Base-by-base conservation (phyloP, 805 yeast genomes). In the Metschnikowia noctiluminum region DNA sequence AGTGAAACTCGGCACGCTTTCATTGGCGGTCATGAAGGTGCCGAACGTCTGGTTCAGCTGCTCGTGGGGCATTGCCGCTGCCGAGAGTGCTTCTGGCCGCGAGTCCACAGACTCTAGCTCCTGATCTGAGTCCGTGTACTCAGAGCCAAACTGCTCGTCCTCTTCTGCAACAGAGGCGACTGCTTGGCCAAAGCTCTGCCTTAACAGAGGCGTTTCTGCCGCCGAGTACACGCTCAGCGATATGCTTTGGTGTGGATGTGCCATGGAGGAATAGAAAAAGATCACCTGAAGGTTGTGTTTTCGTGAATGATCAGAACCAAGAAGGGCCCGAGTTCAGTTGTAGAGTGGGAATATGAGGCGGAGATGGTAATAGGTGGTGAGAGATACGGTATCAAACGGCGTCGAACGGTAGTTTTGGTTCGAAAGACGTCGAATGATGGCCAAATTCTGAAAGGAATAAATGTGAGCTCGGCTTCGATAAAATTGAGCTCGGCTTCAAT, bases 221-320 rank as follows among this genome's bases (percentile, higher is more conserved):
- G 68, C 53, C 16, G 72, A 66, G 48, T 70, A 70, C 13, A 69
- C 70, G 42, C 73, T 68, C 6, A 73, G 69, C 3, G 73, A 57
- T 9, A 67, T 59, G 42, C 73, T 68, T 45, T 60, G 50, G 46
- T 68, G 71, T 21, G 47, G 48, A 32, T 51, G 42, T 11, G 39
- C 44, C 55, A 49, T 53, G n/a, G 6, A 6, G 16, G 6, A 35
- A 21, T 21, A 21, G 2, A 21, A 21, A 21, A 21, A 21, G 2
- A 21, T 4, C 21, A 3, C 4, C 21, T 21, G 21, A 21, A 21
- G 32, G 32, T 30, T 30, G 10, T 30, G 2, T 5, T 30, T 30
- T 9, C 6, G 32, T 30, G 32, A 30, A 30, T 2, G 6, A 5
- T 2, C 6, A 6, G 5, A 10, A 21, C 4, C 21, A 21, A 21